Evolutionary conservation across 2,329 filamentous ascomycete species (phyloP).

Genomic region (Paraphaeosphaeria minitans): DNA sequence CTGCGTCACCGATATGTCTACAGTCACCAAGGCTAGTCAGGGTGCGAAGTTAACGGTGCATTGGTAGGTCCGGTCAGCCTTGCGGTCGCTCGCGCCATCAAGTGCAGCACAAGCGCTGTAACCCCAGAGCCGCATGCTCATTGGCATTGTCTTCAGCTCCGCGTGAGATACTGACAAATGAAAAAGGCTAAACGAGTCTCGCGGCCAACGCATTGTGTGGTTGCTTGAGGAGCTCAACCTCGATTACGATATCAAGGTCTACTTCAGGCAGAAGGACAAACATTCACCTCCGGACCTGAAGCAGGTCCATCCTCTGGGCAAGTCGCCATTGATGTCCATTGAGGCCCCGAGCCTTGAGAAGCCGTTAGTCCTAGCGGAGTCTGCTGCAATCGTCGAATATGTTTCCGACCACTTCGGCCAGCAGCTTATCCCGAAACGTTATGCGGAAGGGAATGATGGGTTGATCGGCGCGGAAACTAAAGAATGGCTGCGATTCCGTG

Average conservation of each 20-base stretch:
- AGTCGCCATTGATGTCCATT: conserved; percentile 79
- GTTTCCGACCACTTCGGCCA: conserved; percentile 70
- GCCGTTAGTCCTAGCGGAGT: conserved; percentile 76
- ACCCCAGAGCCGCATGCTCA: neutral
- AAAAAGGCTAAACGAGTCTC: conserved; percentile 80
- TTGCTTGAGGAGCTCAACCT: conserved; percentile 82
- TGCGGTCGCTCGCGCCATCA: conserved; percentile 16
- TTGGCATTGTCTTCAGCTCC: neutral
- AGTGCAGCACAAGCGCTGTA: neutral
- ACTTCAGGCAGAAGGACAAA: conserved; percentile 68
- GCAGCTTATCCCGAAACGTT: conserved; percentile 58
- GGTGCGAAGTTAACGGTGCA: conserved; percentile 44
- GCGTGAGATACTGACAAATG: conserved; percentile 7
- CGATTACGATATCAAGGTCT: conserved; percentile 78
- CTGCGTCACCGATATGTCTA: conserved; percentile 13
- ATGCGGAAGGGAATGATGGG: conserved; percentile 59
- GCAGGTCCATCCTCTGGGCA: conserved; percentile 82
- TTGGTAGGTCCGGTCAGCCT: conserved; percentile 32
- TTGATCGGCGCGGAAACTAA: conserved; percentile 64
- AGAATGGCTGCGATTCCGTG: conserved; percentile 63
- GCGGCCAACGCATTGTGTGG: conserved; percentile 83
- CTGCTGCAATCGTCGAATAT: conserved; percentile 80
- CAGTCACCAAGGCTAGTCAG: conserved; percentile 30
- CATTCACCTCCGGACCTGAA: conserved; percentile 79
- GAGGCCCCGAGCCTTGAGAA: conserved; percentile 53